Evolutionary conservation across 768 basidiomycete species (phyloP), one percentile per base, ranked within the genome.

Genomic region (Pholiota conissans): DNA sequence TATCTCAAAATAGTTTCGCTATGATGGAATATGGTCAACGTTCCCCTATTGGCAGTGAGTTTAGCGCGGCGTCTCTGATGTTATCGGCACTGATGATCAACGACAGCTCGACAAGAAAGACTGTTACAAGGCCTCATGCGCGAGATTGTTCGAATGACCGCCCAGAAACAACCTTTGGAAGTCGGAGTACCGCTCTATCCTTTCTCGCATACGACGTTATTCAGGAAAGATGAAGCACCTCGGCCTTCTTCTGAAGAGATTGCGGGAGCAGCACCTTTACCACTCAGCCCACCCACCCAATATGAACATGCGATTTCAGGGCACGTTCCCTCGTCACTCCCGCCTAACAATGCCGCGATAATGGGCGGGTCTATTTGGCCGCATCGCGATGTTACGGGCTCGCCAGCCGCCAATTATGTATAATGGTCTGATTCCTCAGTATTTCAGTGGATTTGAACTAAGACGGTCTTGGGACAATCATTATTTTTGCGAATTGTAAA

Each of bases 1-100:
- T 11, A 11, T 45, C 11, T 34, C 55, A 66, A 27, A 8, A 30
- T 65, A 92, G 91, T 59, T 87, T 86, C 64, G 92, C 92, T 0
- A 91, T 94, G 90, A 75, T 91, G 68, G 85, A 82, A 60, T 94
- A 91, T 65, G 91, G 91, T 8, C 73, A 80, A 51, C 83, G 85
- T 45, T 94, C 91, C 22, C 89, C 90, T 10, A 90, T 94, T 47
- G 91, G 91, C 62, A 84, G 91, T 93, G 70, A 73, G 89, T n/a
- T n/a, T n/a, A n/a, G n/a, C n/a, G n/a, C n/a, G n/a, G n/a, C n/a
- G n/a, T 76, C 40, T 40, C 35, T 57, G 28, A 28, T 45, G 52
- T 45, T 46, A 61, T 22, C 24, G 18, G 40, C 32, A 29, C 35
- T 61, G 34, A 62, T 39, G 49, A 26, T 52, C 27, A 37, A 57